phyloP scores from a whole-genome alignment of 768 basidiomycete species.

The Collybiopsis confluens region DNA sequence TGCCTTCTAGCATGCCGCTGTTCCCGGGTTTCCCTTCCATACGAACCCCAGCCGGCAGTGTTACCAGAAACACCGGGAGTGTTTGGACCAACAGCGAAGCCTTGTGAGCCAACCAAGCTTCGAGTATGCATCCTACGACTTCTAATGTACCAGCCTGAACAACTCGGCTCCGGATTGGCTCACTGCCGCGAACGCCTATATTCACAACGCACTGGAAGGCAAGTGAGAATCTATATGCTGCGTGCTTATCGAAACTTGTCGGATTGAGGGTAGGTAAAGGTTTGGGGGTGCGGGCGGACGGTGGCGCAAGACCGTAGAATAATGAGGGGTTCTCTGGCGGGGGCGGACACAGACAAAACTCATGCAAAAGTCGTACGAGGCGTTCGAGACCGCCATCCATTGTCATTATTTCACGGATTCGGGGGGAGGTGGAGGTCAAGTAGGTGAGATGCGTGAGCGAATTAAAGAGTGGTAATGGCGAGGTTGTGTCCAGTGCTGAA shows the following conservation, averaged over 20 bases:
- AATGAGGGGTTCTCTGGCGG: constrained; percentile 73
- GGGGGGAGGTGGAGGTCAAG: constrained; percentile 94
- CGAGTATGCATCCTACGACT: constrained; percentile 89
- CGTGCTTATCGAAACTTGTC: constrained; percentile 70
- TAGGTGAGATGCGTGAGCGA: constrained; percentile 94
- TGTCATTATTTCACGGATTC: constrained; percentile 97
- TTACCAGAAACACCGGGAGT: constrained; percentile 60
- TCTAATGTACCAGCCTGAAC: constrained; percentile 94
- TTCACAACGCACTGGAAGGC: constrained; percentile 98
- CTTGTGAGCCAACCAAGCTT: constrained; percentile 87
- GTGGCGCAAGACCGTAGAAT: constrained; percentile 75
- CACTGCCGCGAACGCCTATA: constrained; percentile 93
- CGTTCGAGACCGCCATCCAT: constrained; percentile 97
- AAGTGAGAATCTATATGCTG: constrained; percentile 84
- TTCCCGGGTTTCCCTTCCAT: constrained; percentile 61
- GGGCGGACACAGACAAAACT: constrained; percentile 81
- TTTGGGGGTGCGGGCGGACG: constrained; percentile 52
- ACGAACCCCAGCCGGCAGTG: neutral
- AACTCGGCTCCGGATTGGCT: constrained; percentile 85
- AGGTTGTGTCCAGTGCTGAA: constrained; percentile 49
- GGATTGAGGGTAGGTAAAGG: constrained; percentile 63
- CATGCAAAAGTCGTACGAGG: constrained; percentile 86
- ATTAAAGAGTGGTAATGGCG: constrained; percentile 75
- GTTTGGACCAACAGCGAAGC: constrained; percentile 81
- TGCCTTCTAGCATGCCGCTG: constrained; percentile 61